A percentile compares a stretch with the other conserved stretches of the same genome.
Conservation (phyloP, 805 yeast genomes). For the Torulaspora quercuum region DNA sequence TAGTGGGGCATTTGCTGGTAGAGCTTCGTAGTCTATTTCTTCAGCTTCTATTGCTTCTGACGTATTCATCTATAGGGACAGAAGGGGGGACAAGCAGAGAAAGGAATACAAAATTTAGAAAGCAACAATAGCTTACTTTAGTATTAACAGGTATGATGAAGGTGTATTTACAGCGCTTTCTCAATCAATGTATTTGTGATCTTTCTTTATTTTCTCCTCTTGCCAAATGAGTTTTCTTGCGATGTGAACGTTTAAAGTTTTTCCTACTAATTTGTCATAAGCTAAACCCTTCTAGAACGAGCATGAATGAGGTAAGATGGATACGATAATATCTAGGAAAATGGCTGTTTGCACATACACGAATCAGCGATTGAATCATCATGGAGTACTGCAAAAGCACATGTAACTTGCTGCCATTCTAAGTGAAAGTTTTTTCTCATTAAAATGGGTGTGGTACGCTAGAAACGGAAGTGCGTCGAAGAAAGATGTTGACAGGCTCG, state of each 20-base stretch:
- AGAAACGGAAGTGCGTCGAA: no score
- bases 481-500: no score
- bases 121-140: neutral
- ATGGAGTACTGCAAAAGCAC: no score
- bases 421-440: no score
- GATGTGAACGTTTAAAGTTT: constrained; percentile 6
- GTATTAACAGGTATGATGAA: neutral
- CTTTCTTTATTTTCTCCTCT: constrained; percentile 1
- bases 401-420: no score
- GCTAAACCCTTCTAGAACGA: constrained; percentile 8
- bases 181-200: neutral
- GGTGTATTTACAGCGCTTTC: neutral
- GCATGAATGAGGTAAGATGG: neutral
- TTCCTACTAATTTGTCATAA: constrained; percentile 7
- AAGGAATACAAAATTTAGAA: neutral
- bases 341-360: no score
- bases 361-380: no score
- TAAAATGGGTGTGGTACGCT: no score
- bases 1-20: constrained; percentile 82
- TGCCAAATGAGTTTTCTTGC: constrained; percentile 9
- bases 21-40: constrained; percentile 84
- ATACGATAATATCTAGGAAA: no score
- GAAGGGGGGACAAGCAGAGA: neutral
- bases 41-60: constrained; percentile 22
- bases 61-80: constrained; percentile 12